phyloP scores from a whole-genome alignment of 2,329 filamentous ascomycete genomes.

The Podosphaera xanthii region DNA sequence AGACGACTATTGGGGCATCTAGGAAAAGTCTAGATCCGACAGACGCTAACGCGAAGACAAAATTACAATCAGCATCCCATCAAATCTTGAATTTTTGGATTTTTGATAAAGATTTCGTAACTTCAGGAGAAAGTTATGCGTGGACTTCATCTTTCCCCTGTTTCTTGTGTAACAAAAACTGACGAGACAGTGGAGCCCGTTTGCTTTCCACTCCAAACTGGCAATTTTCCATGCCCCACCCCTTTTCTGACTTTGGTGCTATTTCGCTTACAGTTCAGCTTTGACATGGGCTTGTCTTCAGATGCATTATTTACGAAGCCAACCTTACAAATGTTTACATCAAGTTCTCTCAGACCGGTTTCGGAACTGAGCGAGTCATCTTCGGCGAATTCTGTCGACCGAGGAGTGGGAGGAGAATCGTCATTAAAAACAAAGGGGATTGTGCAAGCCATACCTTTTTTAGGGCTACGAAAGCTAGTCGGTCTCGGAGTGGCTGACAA shows the following conservation, averaged over 20 bases:
- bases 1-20: too few relatives aligned
- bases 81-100: too few relatives aligned
- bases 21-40: too few relatives aligned
- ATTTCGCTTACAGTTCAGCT: constrained; percentile 12
- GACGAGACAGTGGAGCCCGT: too few relatives aligned
- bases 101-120: too few relatives aligned
- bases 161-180: too few relatives aligned
- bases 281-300: constrained; percentile 7
- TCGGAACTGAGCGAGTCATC: constrained; percentile 15
- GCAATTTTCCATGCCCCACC: constrained; percentile 18
- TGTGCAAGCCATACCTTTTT: constrained; percentile 16
- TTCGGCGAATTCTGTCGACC: constrained; percentile 4
- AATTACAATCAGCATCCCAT: too few relatives aligned
- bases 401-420: constrained; percentile 5
- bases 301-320: neutral
- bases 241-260: constrained; percentile 2
- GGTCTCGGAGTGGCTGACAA: constrained; percentile 21
- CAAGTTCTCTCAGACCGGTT: constrained; percentile 26
- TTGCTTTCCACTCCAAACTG: constrained; percentile 15
- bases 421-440: constrained; percentile 16
- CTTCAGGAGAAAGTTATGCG: too few relatives aligned
- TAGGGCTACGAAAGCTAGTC: constrained; percentile 15
- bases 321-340: constrained; percentile 18
- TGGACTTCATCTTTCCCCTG: too few relatives aligned
- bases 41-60: too few relatives aligned